Base-by-base conservation (phyloP, 305 asterid genomes). In the Striga hermonthica region DNA sequence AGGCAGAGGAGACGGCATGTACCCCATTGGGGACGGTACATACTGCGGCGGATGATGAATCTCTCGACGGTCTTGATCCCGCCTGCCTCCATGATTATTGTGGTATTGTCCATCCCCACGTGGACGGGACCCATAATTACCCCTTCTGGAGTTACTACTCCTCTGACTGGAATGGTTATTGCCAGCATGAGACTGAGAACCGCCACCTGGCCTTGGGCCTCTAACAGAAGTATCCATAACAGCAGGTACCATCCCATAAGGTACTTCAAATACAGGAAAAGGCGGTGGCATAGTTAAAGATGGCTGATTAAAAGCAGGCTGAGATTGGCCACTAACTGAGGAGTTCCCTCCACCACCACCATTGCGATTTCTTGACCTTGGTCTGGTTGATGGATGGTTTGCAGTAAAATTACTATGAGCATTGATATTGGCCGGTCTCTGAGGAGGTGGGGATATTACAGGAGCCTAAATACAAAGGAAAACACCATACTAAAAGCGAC, bases 361-460 rank as follows among this genome's bases (percentile, higher is more conserved):
- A 22, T 22, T 22, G 31, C 31, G 57, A 15, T 22, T 5, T 35
- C 28, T 52, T 52, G 57, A 14, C n/a, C 57, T 14, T 16, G 10
- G 36, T 52, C 36, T 14, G 57, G 35, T 52, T 14, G 57, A 52
- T 22, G 31, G 31, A 22, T 22, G 31, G 36, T 9, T 52, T 31
- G 15, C 22, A 2, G 57, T 9, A 7, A 15, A 48, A 5, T 16
- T 31, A 28, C 57, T 52, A 3, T 52, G 57, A 31, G 76, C 71
- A 65, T 56, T 84, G 57, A 73, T 69, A 73, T 73, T 80, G 58
- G 70, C 74, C 58, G 80, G 83, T 70, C 81, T 80, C 69, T 78
- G 96, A 35, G 90, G 86, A 37, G 88, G 74, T 62, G 77, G 90
- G 9, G 91, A 66, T 72, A 86, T 76, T 49, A 85, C 60, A 62